phyloP scores from a whole-genome alignment of 2,329 filamentous ascomycete genomes.

The Cryphonectria radicalis region DNA sequence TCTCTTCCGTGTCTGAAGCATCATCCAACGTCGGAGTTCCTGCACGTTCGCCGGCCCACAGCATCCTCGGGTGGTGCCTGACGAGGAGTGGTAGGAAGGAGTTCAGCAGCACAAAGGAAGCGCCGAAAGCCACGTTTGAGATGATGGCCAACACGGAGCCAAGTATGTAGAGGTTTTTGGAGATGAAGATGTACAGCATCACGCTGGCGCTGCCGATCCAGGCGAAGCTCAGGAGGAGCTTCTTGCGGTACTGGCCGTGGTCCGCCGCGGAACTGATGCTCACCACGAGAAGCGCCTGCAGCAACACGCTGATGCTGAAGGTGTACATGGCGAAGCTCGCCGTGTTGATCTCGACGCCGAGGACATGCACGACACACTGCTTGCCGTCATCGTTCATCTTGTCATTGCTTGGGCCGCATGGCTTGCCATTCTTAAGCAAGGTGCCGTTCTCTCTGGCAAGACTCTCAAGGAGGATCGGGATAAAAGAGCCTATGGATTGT shows the following conservation, averaged over 20 bases:
- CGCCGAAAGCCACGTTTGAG: conserved; percentile 91
- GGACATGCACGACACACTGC: conserved; percentile 81
- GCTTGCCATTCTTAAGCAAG: conserved; percentile 74
- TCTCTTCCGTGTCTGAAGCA: conserved; percentile 39
- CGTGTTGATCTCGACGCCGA: conserved; percentile 89
- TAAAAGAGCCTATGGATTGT: conserved; percentile 73
- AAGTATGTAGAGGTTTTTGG: conserved; percentile 75
- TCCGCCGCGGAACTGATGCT: conserved; percentile 96
- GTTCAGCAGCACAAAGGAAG: conserved; percentile 93
- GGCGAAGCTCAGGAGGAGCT: conserved; percentile 82
- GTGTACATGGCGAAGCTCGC: conserved; percentile 98
- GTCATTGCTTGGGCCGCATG: conserved; percentile 70
- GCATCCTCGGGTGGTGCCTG: conserved; percentile 71
- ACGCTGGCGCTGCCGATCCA: conserved; percentile 79
- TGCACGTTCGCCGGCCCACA: conserved; percentile 38
- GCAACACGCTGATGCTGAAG: conserved; percentile 87
- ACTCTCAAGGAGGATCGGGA: conserved; percentile 93
- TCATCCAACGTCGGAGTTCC: conserved; percentile 33
- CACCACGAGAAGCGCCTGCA: conserved; percentile 90
- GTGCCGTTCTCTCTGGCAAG: conserved; percentile 92
- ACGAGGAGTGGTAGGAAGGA: conserved; percentile 93
- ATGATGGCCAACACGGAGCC: conserved; percentile 85
- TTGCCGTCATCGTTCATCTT: conserved; percentile 50
- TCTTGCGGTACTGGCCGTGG: conserved; percentile 90
- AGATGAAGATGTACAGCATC: conserved; percentile 85